phyloP scores from a whole-genome alignment of 495 filamentous ascomycete genomes.

The Trichoderma gamsii region DNA sequence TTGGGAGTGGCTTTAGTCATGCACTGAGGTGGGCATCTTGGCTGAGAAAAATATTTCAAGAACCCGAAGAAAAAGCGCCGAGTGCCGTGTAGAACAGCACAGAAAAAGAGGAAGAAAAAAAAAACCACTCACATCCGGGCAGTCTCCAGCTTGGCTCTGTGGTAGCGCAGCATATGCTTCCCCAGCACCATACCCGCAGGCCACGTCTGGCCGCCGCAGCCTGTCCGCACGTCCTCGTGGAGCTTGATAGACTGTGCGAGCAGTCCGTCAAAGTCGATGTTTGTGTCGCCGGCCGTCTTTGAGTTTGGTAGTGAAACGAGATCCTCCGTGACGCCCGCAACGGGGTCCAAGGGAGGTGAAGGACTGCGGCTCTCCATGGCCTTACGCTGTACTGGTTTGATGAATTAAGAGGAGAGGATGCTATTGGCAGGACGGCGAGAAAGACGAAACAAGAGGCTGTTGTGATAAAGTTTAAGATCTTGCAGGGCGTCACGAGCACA shows the following conservation, averaged over 20 bases:
- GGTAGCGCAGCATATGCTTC: slow-evolving; percentile 72
- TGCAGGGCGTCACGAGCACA: neutral
- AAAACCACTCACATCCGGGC: slow-evolving; percentile 66
- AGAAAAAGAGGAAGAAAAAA: slow-evolving; percentile 11
- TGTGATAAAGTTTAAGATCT: neutral
- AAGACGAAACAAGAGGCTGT: neutral
- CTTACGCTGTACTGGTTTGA: neutral
- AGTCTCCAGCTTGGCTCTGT: slow-evolving; percentile 50
- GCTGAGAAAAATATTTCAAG: neutral
- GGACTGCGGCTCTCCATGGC: slow-evolving; percentile 14
- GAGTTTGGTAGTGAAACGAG: slow-evolving; percentile 59
- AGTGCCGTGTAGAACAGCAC: slow-evolving; percentile 4
- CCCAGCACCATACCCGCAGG: slow-evolving; percentile 84
- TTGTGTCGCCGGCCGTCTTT: slow-evolving; percentile 57
- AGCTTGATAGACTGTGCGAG: slow-evolving; percentile 62
- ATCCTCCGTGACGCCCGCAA: slow-evolving; percentile 53
- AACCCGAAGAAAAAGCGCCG: neutral
- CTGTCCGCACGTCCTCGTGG: slow-evolving; percentile 75
- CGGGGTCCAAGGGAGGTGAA: slow-evolving; percentile 39
- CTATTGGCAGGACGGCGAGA: neutral
- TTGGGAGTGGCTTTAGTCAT: slow-evolving; percentile 17
- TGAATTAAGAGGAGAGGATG: neutral
- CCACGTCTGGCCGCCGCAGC: slow-evolving; percentile 91
- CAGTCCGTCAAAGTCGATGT: slow-evolving; percentile 67
- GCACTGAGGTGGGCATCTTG: neutral